Evolutionary conservation across 805 yeast species (phyloP).

Genomic region (Metschnikowia lochheadii): DNA sequence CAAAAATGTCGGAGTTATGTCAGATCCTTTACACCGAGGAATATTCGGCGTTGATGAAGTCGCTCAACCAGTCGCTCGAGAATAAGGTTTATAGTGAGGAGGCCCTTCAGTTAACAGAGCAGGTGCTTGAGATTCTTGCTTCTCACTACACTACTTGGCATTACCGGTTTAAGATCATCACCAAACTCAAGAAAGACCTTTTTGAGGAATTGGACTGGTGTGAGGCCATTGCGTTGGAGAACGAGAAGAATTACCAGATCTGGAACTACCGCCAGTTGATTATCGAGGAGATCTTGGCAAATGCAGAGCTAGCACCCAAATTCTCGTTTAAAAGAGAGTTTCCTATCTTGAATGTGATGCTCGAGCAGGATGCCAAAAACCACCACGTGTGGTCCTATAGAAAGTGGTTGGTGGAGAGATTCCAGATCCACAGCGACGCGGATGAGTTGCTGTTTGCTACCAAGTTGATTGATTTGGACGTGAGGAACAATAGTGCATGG

Average conservation of each 20-base stretch:
- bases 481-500: constrained; percentile 93
- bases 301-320: constrained; percentile 9
- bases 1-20: constrained; percentile 38
- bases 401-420: constrained; percentile 71
- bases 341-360: constrained; percentile 61
- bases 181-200: constrained; percentile 34
- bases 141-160: constrained; percentile 94
- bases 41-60: constrained; percentile 58
- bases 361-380: constrained; percentile 79
- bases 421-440: constrained; percentile 40
- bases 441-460: constrained; percentile 53
- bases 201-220: constrained; percentile 72
- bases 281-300: constrained; percentile 33
- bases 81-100: constrained; percentile 63
- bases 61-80: constrained; percentile 55
- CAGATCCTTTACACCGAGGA: constrained; percentile 70
- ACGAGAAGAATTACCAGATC: constrained; percentile 92
- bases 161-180: constrained; percentile 54
- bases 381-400: constrained; percentile 96
- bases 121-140: constrained; percentile 64
- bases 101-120: constrained; percentile 62
- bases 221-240: constrained; percentile 65
- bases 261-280: constrained; percentile 88
- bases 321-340: constrained; percentile 53
- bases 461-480: constrained; percentile 52